A percentile compares a stretch with the other conserved stretches of the same genome.
These are phyloP conservation scores for Diplodia corticola DNA, from an alignment of 2,329 filamentous ascomycete species.

Conservation along the genomic window DNA sequence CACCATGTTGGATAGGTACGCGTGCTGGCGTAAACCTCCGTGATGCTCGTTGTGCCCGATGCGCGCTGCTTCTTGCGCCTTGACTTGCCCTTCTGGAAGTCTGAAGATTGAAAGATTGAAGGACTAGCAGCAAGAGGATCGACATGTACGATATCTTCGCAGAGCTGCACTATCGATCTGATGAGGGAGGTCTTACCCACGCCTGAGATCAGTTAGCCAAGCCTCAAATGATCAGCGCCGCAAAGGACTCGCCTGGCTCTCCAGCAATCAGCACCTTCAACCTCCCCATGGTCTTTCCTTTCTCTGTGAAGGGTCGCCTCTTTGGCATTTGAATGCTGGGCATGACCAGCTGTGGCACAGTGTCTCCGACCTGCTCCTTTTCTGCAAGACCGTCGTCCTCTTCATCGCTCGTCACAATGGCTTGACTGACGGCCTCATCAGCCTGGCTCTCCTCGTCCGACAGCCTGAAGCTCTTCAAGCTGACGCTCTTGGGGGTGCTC, in stretches of 20 bases:
- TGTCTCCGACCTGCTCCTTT: slow-evolving; percentile 42
- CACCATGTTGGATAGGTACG: slow-evolving; percentile 82
- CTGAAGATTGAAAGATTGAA: slow-evolving; percentile 30
- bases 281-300: slow-evolving; percentile 78
- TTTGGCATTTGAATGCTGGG: slow-evolving; percentile 90
- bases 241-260: slow-evolving; percentile 59
- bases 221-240: neutral
- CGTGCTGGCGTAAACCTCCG: slow-evolving; percentile 49
- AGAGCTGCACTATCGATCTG: slow-evolving; percentile 80
- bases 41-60: slow-evolving; percentile 30
- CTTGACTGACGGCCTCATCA: slow-evolving; percentile 59
- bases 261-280: slow-evolving; percentile 89
- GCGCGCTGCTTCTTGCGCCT: slow-evolving; percentile 27
- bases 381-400: slow-evolving; percentile 51
- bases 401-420: slow-evolving; percentile 55
- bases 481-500: slow-evolving; percentile 61
- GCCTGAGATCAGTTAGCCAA: slow-evolving; percentile 50
- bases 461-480: slow-evolving; percentile 58
- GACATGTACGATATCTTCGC: slow-evolving; percentile 91
- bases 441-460: slow-evolving; percentile 58
- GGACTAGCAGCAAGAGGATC: slow-evolving; percentile 58
- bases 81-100: slow-evolving; percentile 31
- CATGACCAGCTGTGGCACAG: slow-evolving; percentile 86
- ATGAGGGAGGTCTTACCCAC: slow-evolving; percentile 89
- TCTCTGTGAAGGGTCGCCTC: slow-evolving; percentile 84